Evolutionary conservation across 305 asterid species (phyloP).

Genomic region (Petunia hybrid): DNA sequence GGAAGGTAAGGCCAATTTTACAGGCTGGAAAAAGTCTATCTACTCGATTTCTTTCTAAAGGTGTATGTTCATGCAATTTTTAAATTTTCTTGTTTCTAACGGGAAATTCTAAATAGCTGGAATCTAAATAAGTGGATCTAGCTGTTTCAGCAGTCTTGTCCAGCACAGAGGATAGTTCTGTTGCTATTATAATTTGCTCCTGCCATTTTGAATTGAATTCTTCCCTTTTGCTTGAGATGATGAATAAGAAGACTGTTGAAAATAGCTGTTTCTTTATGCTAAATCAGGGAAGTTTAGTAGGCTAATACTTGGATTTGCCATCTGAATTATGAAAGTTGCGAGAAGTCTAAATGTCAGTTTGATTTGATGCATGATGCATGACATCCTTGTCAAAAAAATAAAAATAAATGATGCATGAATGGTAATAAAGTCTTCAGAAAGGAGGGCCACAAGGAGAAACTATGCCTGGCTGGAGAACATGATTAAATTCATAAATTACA

Average conservation of each 20-base stretch:
- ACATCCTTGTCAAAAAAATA: no score
- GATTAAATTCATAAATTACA: not conserved
- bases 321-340: not conserved
- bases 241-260: constrained; percentile 4
- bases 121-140: not conserved
- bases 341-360: not conserved
- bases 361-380: not conserved
- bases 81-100: constrained; percentile 10
- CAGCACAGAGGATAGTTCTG: not conserved
- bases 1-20: not conserved
- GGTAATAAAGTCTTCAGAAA: constrained; percentile 1
- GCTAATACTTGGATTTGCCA: constrained; percentile 16
- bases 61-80: constrained; percentile 13
- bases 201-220: constrained; percentile 1
- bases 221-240: not conserved
- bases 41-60: not conserved
- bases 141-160: not conserved
- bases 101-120: not conserved
- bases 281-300: not conserved
- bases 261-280: constrained; percentile 3
- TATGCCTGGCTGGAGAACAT: not conserved
- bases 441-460: not conserved
- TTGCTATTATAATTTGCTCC: not conserved
- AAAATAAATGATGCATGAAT: constrained; percentile 10
- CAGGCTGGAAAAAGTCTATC: constrained; percentile 12